Percentiles rank a stretch among this genome's conserved stretches.
Evolutionary conservation across 1,284 basidiomycete species (phyloP).

Genomic region (Puccinia coronata): DNA sequence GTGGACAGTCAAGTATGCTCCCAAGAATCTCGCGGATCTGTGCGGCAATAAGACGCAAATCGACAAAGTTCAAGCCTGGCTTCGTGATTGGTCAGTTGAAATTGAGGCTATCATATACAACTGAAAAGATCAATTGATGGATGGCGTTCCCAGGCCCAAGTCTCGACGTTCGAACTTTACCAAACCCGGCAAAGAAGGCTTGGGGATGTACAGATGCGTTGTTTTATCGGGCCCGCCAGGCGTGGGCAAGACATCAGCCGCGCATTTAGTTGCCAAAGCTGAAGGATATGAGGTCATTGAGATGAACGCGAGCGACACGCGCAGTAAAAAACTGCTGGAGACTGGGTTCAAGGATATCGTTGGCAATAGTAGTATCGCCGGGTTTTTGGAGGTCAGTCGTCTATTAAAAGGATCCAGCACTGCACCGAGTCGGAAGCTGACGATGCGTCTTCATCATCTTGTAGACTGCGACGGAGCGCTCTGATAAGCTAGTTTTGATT

Average conservation of each 20-base stretch:
- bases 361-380: constrained; percentile 52
- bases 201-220: constrained; percentile 82
- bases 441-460: neutral
- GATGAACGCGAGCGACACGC: constrained; percentile 89
- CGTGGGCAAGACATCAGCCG: constrained; percentile 96
- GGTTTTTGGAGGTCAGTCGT: constrained; percentile 38
- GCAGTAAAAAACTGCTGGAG: constrained; percentile 96
- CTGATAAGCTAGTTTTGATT: constrained; percentile 81
- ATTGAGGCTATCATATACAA: neutral
- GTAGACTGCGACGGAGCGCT: constrained; percentile 56
- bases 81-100: constrained; percentile 73
- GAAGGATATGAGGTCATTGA: constrained; percentile 91
- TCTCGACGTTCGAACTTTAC: constrained; percentile 77
- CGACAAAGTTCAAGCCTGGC: constrained; percentile 83
- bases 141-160: constrained; percentile 65
- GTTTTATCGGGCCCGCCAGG: constrained; percentile 91
- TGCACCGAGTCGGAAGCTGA: neutral
- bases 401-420: neutral
- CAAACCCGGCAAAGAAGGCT: constrained; percentile 87
- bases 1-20: constrained; percentile 96
- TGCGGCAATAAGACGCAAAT: constrained; percentile 92
- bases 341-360: constrained; percentile 61
- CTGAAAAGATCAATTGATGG: constrained; percentile 3
- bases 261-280: constrained; percentile 83
- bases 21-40: constrained; percentile 79